Base-by-base conservation (phyloP, 2,329 filamentous ascomycete species). In the Rhynchosporium agropyri region DNA sequence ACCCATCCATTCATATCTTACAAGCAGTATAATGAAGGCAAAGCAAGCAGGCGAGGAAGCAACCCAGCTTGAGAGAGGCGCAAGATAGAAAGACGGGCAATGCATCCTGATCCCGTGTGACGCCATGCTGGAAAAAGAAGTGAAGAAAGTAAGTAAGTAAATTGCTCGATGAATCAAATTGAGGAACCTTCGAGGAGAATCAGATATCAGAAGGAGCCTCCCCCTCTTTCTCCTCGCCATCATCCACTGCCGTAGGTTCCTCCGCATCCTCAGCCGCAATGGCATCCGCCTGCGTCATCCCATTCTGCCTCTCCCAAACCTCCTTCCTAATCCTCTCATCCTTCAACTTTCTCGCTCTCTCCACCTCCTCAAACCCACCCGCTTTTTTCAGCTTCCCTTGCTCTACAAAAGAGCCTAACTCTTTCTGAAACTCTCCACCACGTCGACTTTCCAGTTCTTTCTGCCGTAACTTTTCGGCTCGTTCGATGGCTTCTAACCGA, bases 361-460 rank as follows among this genome's bases (percentile, higher is more conserved):
- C 95, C 0, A 93, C 89, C 78, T 99, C 95, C 75, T 98, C 95
- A 56, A 97, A 89, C 0, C 95, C 95, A 46, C 95, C 95, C 13
- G 90, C 93, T 83, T 98, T 98, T 83, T 97, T 98, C 69, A 99
- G 80, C 76, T 90, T 95, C 63, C 92, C 92, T 72, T 97, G 91
- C 67, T 90, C 84, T 1, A 98, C 94, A 74, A 98, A 99, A 38
- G 78, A 83, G 15, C 86, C 85, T 8, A 99, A 84, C 76, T 99
- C 95, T 70, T 90, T 90, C 75, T 90, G 91, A 73, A 99, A 89
- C 36, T 83, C 70, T 42, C 89, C 90, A 31, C 84, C 84, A 20
- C 81, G 82, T 2, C 95, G 85, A 66, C 81, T 88, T 74, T 91
- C 90, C 0, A 99, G 83, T 74, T 99, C 95, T 74, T 91, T 92